Evolutionary conservation across 2,329 filamentous ascomycete genomes (phyloP).

Genomic region (Drechslerella dactyloides): DNA sequence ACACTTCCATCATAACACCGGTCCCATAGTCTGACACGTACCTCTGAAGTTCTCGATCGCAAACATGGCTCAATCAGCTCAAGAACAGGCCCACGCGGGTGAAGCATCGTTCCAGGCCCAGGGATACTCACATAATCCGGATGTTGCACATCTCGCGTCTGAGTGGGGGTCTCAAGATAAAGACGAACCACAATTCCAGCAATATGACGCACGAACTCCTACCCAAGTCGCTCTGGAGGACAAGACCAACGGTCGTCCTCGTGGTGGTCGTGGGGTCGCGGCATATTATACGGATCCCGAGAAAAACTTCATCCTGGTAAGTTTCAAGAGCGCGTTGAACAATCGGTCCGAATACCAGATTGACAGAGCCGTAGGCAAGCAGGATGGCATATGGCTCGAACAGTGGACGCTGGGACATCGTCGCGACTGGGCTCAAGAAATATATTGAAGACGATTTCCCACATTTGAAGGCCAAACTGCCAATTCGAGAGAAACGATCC

Average conservation of each 20-base stretch:
- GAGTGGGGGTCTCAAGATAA: too few relatives aligned
- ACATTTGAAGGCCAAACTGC: neutral
- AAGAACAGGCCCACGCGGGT: too few relatives aligned
- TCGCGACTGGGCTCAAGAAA: neutral
- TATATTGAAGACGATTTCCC: neutral
- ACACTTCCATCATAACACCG: too few relatives aligned
- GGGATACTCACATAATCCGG: too few relatives aligned
- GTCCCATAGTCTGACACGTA: too few relatives aligned
- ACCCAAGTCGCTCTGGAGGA: neutral
- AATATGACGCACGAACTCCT: neutral
- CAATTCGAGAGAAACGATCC: neutral
- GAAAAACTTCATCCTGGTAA: slow-evolving; percentile 11
- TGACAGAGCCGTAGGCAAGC: neutral
- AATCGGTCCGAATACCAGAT: neutral
- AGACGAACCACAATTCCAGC: too few relatives aligned
- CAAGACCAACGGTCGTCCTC: neutral
- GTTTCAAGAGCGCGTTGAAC: neutral
- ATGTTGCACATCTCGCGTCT: too few relatives aligned
- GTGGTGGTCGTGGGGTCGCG: neutral
- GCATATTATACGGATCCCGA: neutral
- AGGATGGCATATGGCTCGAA: neutral
- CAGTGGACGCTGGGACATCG: neutral
- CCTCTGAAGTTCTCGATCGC: too few relatives aligned
- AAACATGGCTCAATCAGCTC: too few relatives aligned
- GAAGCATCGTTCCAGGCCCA: too few relatives aligned